Percentiles rank a stretch among this genome's conserved stretches.
Conservation (phyloP, 257 asterid genomes). For the Salvia hispanica region DNA sequence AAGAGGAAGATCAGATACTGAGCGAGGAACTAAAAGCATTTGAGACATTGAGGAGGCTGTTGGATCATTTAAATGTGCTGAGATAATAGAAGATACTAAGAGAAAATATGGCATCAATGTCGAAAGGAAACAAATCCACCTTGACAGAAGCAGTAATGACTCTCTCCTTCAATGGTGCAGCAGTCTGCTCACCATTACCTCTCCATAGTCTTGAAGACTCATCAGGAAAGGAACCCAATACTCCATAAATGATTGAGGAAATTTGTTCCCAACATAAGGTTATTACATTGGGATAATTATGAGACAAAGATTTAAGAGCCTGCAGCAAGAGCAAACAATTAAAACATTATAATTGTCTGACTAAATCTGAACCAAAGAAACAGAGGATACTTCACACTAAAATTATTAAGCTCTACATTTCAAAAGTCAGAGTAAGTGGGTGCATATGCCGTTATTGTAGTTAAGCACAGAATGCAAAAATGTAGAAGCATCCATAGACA, state of each 20-base stretch:
- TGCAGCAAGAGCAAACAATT: slow-evolving; percentile 45
- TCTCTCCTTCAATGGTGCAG: slow-evolving; percentile 67
- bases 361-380: too few relatives aligned
- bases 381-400: too few relatives aligned
- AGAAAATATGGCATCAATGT: too few relatives aligned
- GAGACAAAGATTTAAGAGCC: slow-evolving; percentile 93
- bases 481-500: too few relatives aligned
- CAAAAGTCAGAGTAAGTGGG: too few relatives aligned
- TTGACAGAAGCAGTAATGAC: slow-evolving; percentile 75
- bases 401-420: too few relatives aligned
- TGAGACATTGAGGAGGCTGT: slow-evolving; percentile 13
- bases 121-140: slow-evolving; percentile 45
- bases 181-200: slow-evolving; percentile 49
- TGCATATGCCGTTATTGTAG: too few relatives aligned
- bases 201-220: slow-evolving; percentile 57
- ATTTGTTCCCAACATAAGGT: slow-evolving; percentile 71
- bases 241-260: slow-evolving; percentile 52
- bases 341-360: slow-evolving; percentile 27
- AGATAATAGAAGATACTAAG: not conserved
- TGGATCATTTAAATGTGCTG: not conserved
- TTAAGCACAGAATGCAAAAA: too few relatives aligned
- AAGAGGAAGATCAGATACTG: not conserved
- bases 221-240: slow-evolving; percentile 53
- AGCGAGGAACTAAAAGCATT: not conserved
- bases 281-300: slow-evolving; percentile 78